These are phyloP conservation scores for Aotearoamyces nothofagi DNA, from an alignment of 2,329 filamentous ascomycete species.

Conservation along the genomic window DNA sequence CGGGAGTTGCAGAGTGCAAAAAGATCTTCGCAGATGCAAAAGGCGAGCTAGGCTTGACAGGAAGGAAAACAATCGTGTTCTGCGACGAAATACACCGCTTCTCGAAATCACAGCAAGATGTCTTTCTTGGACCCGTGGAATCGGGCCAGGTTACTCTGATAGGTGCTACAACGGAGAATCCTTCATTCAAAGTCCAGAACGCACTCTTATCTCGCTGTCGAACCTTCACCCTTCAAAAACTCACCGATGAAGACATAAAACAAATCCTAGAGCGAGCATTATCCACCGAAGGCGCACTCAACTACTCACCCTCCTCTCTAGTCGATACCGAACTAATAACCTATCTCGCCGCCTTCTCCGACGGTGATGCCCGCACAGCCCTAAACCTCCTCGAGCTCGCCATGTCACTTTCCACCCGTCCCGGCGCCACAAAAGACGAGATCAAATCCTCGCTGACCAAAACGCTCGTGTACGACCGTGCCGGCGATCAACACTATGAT, in stretches of 20 bases:
- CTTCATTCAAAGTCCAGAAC: slow-evolving; percentile 81
- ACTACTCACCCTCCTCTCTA: slow-evolving; percentile 30
- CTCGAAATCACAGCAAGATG: slow-evolving; percentile 83
- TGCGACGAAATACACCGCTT: slow-evolving; percentile 74
- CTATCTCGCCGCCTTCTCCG: slow-evolving; percentile 75
- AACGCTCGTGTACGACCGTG: slow-evolving; percentile 87
- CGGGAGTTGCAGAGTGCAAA: slow-evolving; percentile 80
- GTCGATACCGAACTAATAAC: slow-evolving; percentile 62
- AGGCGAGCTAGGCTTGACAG: slow-evolving; percentile 66
- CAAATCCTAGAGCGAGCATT: slow-evolving; percentile 67
- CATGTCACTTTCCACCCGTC: slow-evolving; percentile 54
- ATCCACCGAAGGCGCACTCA: slow-evolving; percentile 35
- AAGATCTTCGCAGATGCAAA: slow-evolving; percentile 77
- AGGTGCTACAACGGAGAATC: slow-evolving; percentile 93
- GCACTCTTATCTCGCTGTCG: slow-evolving; percentile 80
- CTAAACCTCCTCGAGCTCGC: slow-evolving; percentile 86
- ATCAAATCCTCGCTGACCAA: slow-evolving; percentile 78
- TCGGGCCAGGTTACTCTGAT: slow-evolving; percentile 81
- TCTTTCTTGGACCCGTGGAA: slow-evolving; percentile 87
- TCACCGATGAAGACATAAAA: slow-evolving; percentile 56
- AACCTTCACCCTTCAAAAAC: slow-evolving; percentile 71
- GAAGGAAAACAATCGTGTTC: slow-evolving; percentile 87
- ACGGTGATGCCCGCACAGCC: slow-evolving; percentile 85
- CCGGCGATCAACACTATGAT: slow-evolving; percentile 94
- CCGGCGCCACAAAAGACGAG: slow-evolving; percentile 53